phyloP scores from a whole-genome alignment of 768 basidiomycete genomes.

The Amanita subjunquillea region DNA sequence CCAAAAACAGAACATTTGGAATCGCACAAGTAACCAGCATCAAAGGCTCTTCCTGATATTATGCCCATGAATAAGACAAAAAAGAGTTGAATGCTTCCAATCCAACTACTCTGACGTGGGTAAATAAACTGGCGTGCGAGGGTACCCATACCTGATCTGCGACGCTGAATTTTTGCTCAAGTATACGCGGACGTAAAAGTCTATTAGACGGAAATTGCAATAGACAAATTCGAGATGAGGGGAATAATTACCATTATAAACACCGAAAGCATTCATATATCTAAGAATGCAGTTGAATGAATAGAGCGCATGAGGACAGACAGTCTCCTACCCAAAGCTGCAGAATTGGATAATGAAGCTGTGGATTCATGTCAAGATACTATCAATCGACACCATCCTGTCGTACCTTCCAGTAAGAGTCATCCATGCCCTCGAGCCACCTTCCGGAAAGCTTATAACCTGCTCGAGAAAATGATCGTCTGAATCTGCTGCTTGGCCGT shows the following conservation, averaged over 20 bases:
- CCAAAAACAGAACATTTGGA: not conserved
- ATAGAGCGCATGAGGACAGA: not conserved
- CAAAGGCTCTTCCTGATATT: slow-evolving; percentile 37
- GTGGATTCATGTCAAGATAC: not conserved
- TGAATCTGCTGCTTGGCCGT: not conserved
- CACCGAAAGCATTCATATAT: slow-evolving; percentile 26
- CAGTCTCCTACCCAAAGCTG: slow-evolving; percentile 27
- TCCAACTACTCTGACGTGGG: slow-evolving; percentile 15
- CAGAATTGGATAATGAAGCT: slow-evolving; percentile 32
- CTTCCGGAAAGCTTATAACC: slow-evolving; percentile 19
- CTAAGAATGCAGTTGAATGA: slow-evolving; percentile 10
- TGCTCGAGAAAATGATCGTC: not conserved
- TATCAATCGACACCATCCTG: not conserved
- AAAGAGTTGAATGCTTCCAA: slow-evolving; percentile 41
- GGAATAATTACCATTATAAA: slow-evolving; percentile 19
- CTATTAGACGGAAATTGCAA: slow-evolving; percentile 12
- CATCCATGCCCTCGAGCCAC: slow-evolving; percentile 32
- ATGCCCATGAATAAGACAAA: slow-evolving; percentile 34
- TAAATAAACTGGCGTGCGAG: not conserved
- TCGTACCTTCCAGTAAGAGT: slow-evolving; percentile 33
- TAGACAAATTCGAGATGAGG: not conserved
- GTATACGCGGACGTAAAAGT: slow-evolving; percentile 30
- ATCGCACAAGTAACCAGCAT: slow-evolving; percentile 41
- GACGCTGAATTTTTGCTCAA: slow-evolving; percentile 21
- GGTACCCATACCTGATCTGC: slow-evolving; percentile 21